A percentile compares a stretch with the other conserved stretches of the same genome.
Conservation (phyloP, 768 basidiomycete species). For the Fomitopsis serialis region DNA sequence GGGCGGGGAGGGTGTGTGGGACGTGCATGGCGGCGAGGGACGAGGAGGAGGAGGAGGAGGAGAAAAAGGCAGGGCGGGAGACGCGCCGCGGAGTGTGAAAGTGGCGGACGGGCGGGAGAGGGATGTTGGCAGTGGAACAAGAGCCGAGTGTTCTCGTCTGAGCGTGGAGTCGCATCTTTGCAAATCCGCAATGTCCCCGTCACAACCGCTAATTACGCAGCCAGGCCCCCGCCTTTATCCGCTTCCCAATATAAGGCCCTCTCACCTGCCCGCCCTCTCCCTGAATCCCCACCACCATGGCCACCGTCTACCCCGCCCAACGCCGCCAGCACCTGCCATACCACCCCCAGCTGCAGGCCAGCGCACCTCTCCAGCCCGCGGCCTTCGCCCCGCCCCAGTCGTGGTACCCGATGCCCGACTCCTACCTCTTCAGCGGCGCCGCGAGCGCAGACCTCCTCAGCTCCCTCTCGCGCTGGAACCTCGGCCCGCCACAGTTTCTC, state of each 20-base stretch:
- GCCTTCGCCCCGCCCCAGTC: slow-evolving; percentile 7
- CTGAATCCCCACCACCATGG: slow-evolving; percentile 3
- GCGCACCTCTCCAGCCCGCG: background rate
- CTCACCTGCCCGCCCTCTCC: background rate
- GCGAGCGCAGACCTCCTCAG: slow-evolving; percentile 6
- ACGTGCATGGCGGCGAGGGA: background rate
- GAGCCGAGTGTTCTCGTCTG: background rate
- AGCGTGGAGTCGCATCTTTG: background rate
- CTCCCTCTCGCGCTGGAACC: slow-evolving; percentile 10
- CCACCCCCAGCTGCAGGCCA: background rate
- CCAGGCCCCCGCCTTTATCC: background rate
- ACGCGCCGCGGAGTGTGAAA: background rate
- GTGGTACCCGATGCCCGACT: slow-evolving; percentile 1
- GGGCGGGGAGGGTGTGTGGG: slow-evolving; percentile 8
- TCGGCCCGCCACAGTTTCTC: slow-evolving; percentile 11
- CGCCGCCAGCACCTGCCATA: background rate
- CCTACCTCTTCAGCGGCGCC: slow-evolving; percentile 6
- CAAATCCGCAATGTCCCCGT: background rate
- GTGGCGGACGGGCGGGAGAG: background rate
- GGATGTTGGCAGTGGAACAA: no score
- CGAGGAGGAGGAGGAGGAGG: background rate
- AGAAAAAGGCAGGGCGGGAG: background rate
- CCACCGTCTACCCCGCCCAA: slow-evolving; percentile 4
- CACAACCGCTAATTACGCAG: background rate
- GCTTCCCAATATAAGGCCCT: background rate